Evolutionary conservation across 306 rosid genomes (phyloP), one percentile per base, ranked within the genome.

Genomic region (Vigna radiata): DNA sequence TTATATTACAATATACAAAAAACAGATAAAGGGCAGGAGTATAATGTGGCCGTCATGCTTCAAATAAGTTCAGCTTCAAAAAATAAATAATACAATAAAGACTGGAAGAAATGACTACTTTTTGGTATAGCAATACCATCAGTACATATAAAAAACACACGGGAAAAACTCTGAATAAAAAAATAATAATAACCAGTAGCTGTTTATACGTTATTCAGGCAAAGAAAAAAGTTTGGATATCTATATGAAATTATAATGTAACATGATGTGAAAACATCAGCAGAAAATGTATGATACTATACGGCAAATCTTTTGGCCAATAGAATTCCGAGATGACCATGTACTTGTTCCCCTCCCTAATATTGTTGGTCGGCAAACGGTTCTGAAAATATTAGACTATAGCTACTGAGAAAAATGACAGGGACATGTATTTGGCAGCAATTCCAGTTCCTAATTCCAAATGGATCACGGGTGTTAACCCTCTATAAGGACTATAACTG

Each of bases 401-500:
- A 17, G 76, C 82, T 37, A 59, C 68, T 37, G 18, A 67, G 66
- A 77, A 76, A 80, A 70, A 61, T n/a, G 41, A 48, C 67, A 33
- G 54, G 78, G 72, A 61, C 55, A 46, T n/a, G 58, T 41, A 60
- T 63, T 75, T 73, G 56, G 83, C 72, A 77, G 77, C 68, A 79
- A 37, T 76, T 78, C 60, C 80, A 79, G 41, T 76, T 72, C 55
- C 80, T 73, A 79, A 79, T 84, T 85, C 87, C 82, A 79, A 18
- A 65, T 36, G 70, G 75, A 71, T 68, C 48, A 72, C 17, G 81
- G 76, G 69, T 70, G 64, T 64, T 78, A 69, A 72, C 86, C 81
- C 85, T 73, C 83, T 79, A 80, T 56, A 60, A 63, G 77, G 46
- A 74, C 75, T 79, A 68, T 41, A 59, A 68, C 52, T 67, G 80